A percentile compares a stretch with the other conserved stretches of the same genome.
Conservation (phyloP, 1,139 yeast species). For the Yamadazyma trypodendri region DNA sequence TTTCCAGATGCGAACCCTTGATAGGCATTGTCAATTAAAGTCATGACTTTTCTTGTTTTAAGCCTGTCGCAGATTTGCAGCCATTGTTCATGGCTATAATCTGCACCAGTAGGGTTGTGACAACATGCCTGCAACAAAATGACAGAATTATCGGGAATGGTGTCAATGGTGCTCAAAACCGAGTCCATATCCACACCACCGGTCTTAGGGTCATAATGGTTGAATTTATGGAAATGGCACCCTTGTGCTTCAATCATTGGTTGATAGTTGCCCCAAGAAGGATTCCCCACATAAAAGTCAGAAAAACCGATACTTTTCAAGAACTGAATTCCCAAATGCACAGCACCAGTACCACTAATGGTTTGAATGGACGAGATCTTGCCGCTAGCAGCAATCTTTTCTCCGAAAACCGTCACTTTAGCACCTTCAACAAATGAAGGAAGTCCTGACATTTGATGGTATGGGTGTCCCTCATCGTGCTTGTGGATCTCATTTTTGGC, state of each 20-base stretch:
- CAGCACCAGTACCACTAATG: slow-evolving; percentile 46
- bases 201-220: slow-evolving; percentile 31
- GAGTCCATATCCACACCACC: slow-evolving; percentile 31
- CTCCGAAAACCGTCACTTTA: slow-evolving; percentile 35
- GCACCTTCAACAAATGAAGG: slow-evolving; percentile 40
- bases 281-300: slow-evolving; percentile 37
- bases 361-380: slow-evolving; percentile 40
- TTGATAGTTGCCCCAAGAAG: slow-evolving; percentile 43
- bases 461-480: slow-evolving; percentile 45
- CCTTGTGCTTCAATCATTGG: slow-evolving; percentile 36
- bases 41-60: slow-evolving; percentile 55
- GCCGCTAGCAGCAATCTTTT: slow-evolving; percentile 20
- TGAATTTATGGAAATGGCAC: slow-evolving; percentile 25
- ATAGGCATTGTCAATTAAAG: slow-evolving; percentile 88
- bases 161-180: slow-evolving; percentile 25
- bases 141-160: slow-evolving; percentile 31
- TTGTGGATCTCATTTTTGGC: slow-evolving; percentile 33
- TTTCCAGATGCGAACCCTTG: slow-evolving; percentile 81
- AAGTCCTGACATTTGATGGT: slow-evolving; percentile 43
- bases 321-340: slow-evolving; percentile 37
- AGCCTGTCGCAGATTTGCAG: slow-evolving; percentile 61
- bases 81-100: slow-evolving; percentile 84
- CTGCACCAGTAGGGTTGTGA: slow-evolving; percentile 96
- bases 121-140: slow-evolving; percentile 87
- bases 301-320: slow-evolving; percentile 27